A percentile compares a stretch with the other conserved stretches of the same genome.
phyloP scores from a whole-genome alignment of 345 rosid species.

The Rhodomyrtus tomentosa region DNA sequence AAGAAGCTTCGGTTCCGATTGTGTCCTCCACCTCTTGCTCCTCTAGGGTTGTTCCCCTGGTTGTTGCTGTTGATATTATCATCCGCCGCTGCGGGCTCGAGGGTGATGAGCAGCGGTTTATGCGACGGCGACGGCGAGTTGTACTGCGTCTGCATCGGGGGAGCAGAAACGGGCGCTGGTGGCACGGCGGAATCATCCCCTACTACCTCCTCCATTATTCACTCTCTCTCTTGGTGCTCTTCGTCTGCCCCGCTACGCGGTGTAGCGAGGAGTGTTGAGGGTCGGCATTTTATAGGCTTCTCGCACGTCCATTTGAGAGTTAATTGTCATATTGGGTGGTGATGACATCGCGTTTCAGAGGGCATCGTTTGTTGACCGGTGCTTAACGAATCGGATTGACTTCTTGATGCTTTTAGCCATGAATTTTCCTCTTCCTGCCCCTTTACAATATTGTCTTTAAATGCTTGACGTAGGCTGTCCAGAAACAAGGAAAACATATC shows the following conservation, averaged over 20 bases:
- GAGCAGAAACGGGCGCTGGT: not conserved
- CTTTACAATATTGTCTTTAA: not conserved
- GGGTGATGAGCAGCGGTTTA: constrained; percentile 1
- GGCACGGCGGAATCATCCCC: not conserved
- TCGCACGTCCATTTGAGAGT: not conserved
- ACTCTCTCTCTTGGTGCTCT: not conserved
- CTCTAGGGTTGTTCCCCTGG: not conserved
- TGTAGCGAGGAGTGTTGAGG: not conserved
- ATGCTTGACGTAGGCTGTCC: not conserved
- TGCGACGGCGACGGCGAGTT: not conserved
- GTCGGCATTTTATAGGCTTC: not conserved
- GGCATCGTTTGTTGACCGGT: constrained; percentile 4
- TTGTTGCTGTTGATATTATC: not conserved
- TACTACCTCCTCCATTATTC: not conserved
- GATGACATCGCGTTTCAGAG: not conserved
- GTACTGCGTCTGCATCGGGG: not conserved
- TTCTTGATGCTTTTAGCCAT: not conserved
- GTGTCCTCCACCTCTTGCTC: not conserved
- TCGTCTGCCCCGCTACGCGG: not conserved
- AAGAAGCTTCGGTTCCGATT: constrained; percentile 2
- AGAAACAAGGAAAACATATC: not conserved
- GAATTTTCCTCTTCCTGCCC: not conserved
- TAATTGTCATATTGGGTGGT: not conserved
- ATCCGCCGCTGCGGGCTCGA: not conserved
- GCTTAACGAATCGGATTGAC: not conserved